Percentiles rank a stretch among this genome's conserved stretches.
phyloP scores from a whole-genome alignment of 768 basidiomycete species.

The Mycena venus region DNA sequence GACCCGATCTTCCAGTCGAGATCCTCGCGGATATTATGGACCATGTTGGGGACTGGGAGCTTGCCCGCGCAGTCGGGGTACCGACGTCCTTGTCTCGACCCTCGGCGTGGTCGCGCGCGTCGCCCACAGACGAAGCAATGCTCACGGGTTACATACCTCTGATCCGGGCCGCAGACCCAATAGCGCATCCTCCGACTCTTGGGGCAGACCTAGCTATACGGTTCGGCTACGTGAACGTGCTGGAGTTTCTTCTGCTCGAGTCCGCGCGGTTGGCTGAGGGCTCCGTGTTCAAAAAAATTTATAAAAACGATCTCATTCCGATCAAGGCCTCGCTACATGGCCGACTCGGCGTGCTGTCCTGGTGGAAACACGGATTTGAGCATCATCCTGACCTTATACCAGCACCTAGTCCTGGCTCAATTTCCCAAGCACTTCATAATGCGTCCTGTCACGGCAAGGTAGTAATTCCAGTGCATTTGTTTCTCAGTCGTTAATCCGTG shows the following conservation, averaged over 20 bases:
- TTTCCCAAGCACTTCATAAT: constrained; percentile 81
- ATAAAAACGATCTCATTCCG: constrained; percentile 78
- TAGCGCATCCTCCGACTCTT: constrained; percentile 71
- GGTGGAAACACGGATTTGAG: constrained; percentile 82
- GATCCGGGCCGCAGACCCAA: constrained; percentile 73
- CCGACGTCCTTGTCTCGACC: constrained; percentile 78
- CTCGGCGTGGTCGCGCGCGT: constrained; percentile 79
- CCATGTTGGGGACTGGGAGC: constrained; percentile 87
- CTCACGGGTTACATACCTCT: constrained; percentile 71
- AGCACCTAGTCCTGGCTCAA: constrained; percentile 64
- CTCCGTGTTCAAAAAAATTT: constrained; percentile 73
- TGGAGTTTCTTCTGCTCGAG: constrained; percentile 78
- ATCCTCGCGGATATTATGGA: constrained; percentile 84
- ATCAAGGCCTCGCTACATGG: constrained; percentile 85
- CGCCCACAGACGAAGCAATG: constrained; percentile 78
- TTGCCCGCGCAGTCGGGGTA: constrained; percentile 81
- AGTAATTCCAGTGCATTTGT: neutral
- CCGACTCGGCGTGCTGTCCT: constrained; percentile 77
- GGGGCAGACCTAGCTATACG: constrained; percentile 78
- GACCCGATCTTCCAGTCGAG: constrained; percentile 80
- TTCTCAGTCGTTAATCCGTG: neutral
- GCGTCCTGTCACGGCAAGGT: constrained; percentile 78
- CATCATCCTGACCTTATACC: constrained; percentile 72
- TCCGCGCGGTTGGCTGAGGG: constrained; percentile 53
- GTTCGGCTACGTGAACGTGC: constrained; percentile 82